Base-by-base conservation (phyloP, 495 filamentous ascomycete species). In the Penicillium psychrofluorescens region DNA sequence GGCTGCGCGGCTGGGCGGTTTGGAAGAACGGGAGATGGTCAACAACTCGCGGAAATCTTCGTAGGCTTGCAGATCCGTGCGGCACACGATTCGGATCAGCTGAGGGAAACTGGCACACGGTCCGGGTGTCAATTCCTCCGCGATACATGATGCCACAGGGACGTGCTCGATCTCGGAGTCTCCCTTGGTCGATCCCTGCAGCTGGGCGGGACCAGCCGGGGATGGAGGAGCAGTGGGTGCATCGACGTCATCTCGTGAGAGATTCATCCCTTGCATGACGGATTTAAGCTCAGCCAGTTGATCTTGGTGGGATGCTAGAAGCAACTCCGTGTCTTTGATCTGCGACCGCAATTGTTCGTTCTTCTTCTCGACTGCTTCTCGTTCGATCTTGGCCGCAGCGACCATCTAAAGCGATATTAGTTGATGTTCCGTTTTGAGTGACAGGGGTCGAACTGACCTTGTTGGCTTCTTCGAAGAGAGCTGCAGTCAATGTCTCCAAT, bases 381-480 rank as follows among this genome's bases (percentile, higher is more conserved):
- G 78, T 50, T 91, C 84, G 49, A 75, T 79, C 49, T 81, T 78
- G 9, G 78, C 76, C 14, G 83, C 83, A 40, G 90, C 85, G 42
- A 98, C 92, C 92, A 98, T 96, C 77, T 88, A 67, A n/a, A 31
- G 43, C 22, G 11, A 15, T 38, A 46, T 36, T 41, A 28, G 11
- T 39, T 8, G 8, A 42, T 37, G 29, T 48, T 35, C 8, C 22
- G 30, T 36, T 16, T 46, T 36, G 28, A 32, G 32, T 34, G 7
- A 11, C 6, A 29, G 30, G 32, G 32, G n/a, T 32, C 36, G 40
- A 31, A 43, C 62, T 30, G 63, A 86, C 83, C 74, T 77, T 78
- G 61, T 98, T 95, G 29, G 92, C 92, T 72, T 97, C 91, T 60
- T 95, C 88, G 48, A 98, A 97, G 12, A 98, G 72, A 22, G 86